phyloP scores from a whole-genome alignment of 2,329 filamentous ascomycete species.

The Venturia pyrina region DNA sequence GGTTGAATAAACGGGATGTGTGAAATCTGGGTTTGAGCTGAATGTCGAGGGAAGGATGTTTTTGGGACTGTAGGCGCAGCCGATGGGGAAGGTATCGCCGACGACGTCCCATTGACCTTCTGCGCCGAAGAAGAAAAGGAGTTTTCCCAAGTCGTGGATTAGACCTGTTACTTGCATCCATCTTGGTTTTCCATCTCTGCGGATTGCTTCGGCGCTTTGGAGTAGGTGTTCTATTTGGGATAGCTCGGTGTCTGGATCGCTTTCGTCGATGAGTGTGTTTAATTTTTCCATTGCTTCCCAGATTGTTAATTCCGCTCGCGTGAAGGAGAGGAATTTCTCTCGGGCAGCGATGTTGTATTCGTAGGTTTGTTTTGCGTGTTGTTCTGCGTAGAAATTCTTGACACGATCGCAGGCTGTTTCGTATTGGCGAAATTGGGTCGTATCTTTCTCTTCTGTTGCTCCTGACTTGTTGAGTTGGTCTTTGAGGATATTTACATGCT shows the following conservation, averaged over 20 bases:
- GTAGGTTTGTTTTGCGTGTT: slow-evolving; percentile 62
- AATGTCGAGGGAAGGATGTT: slow-evolving; percentile 81
- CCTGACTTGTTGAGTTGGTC: slow-evolving; percentile 47
- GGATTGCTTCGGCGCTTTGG: slow-evolving; percentile 81
- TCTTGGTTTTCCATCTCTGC: slow-evolving; percentile 69
- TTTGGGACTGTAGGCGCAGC: slow-evolving; percentile 61
- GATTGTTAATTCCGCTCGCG: slow-evolving; percentile 67
- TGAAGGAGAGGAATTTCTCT: slow-evolving; percentile 56
- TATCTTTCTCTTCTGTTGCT: slow-evolving; percentile 69
- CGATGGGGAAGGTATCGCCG: slow-evolving; percentile 73
- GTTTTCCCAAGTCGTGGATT: slow-evolving; percentile 71
- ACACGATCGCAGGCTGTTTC: slow-evolving; percentile 74
- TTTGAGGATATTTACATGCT: slow-evolving; percentile 51
- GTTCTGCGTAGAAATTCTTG: slow-evolving; percentile 73
- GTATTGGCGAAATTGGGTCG: slow-evolving; percentile 72
- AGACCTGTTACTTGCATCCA: slow-evolving; percentile 75
- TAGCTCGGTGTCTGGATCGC: slow-evolving; percentile 78
- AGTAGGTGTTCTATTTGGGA: slow-evolving; percentile 85
- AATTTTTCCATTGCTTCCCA: slow-evolving; percentile 92
- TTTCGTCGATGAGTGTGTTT: slow-evolving; percentile 83
- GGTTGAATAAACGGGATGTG: slow-evolving; percentile 62
- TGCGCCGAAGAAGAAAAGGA: slow-evolving; percentile 73
- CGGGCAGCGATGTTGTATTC: slow-evolving; percentile 79
- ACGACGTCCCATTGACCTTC: slow-evolving; percentile 90
- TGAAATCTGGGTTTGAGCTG: slow-evolving; percentile 61